Evolutionary conservation across 805 yeast genomes (phyloP).

Genomic region (Myxozyma udenii): DNA sequence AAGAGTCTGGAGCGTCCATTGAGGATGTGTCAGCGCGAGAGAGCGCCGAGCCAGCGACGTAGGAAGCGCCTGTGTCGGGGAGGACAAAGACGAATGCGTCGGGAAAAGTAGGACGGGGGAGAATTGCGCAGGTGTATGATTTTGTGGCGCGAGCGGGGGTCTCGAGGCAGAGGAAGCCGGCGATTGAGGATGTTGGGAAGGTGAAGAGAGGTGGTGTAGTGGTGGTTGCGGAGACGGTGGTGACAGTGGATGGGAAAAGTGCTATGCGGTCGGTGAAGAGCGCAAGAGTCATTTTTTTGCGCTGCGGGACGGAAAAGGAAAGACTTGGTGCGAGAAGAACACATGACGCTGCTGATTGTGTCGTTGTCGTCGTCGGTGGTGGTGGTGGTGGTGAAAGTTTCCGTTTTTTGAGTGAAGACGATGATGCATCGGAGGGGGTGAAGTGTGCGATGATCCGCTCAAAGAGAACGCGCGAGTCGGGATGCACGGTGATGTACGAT

Average conservation of each 20-base stretch:
- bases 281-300: constrained; percentile 28
- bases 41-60: constrained; percentile 8
- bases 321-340: constrained; percentile 8
- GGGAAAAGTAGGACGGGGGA: constrained; percentile 4
- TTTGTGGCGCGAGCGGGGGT: constrained; percentile 25
- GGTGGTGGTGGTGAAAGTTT: constrained; percentile 2
- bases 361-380: neutral
- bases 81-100: constrained; percentile 21
- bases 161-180: constrained; percentile 7
- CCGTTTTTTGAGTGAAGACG: constrained; percentile 5
- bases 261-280: constrained; percentile 14
- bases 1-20: neutral
- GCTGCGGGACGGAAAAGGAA: constrained; percentile 29
- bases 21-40: constrained; percentile 1
- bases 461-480: constrained; percentile 2
- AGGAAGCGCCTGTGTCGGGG: constrained; percentile 13
- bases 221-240: neutral
- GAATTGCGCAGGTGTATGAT: constrained; percentile 9
- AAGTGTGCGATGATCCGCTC: constrained; percentile 2
- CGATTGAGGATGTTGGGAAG: neutral
- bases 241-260: constrained; percentile 10
- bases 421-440: neutral
- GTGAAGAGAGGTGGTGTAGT: neutral
- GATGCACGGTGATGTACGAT: constrained; percentile 1
- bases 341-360: neutral